These are phyloP conservation scores for Hordeum pubiflorum DNA, from an alignment of 202 grass and related monocot genomes.

Conservation along the genomic window DNA sequence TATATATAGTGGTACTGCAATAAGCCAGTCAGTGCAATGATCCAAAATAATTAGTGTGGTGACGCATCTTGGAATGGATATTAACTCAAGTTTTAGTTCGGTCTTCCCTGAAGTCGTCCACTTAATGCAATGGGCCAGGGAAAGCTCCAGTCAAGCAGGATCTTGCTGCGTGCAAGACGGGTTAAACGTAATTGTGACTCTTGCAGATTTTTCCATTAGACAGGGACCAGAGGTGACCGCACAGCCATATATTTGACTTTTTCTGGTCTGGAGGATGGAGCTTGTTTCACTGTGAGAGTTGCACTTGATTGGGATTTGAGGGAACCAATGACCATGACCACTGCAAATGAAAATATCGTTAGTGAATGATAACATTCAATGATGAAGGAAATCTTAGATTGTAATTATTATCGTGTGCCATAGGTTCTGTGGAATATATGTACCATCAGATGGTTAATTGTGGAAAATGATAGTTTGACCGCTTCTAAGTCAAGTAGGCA, in stretches of 20 bases:
- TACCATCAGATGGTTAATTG: too few species aligned
- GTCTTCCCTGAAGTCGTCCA: too few species aligned
- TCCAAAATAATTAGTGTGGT: neutral
- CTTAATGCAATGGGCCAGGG: too few species aligned
- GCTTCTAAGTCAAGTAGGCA: too few species aligned
- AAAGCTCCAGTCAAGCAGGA: neutral
- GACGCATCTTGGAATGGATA: neutral
- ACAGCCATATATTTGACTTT: neutral
- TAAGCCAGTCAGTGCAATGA: neutral
- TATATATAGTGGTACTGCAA: neutral
- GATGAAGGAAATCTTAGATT: too few species aligned
- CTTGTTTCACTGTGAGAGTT: neutral
- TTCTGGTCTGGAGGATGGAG: neutral
- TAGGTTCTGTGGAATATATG: too few species aligned
- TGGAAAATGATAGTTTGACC: too few species aligned
- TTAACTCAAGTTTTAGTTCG: neutral
- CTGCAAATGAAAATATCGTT: too few species aligned
- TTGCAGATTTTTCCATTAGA: neutral
- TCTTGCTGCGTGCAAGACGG: neutral
- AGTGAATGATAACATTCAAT: too few species aligned
- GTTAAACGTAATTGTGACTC: too few species aligned
- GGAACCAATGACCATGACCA: neutral
- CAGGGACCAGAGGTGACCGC: neutral
- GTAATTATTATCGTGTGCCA: too few species aligned
- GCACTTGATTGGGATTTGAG: neutral